These are phyloP conservation scores for Rhynchosporium agropyri DNA, from an alignment of 2,329 filamentous ascomycete species.

Conservation along the genomic window DNA sequence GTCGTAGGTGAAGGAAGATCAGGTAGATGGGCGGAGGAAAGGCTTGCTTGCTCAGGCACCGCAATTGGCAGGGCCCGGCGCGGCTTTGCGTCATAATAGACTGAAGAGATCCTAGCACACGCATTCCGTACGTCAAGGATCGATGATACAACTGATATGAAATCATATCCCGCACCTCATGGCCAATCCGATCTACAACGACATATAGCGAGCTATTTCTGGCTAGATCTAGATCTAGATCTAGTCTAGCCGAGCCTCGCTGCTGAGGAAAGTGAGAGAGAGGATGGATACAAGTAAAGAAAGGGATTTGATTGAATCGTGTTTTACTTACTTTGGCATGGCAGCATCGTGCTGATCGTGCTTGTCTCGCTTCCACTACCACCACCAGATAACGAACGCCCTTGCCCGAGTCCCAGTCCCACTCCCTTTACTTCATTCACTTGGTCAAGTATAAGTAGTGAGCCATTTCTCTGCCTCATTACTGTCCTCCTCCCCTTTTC, in stretches of 20 bases:
- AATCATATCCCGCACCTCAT: background rate
- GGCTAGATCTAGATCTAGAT: background rate
- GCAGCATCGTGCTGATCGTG: background rate
- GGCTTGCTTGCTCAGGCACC: background rate
- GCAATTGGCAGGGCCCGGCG: background rate
- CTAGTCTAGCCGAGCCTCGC: background rate
- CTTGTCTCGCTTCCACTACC: slow-evolving; percentile 1
- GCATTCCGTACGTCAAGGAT: background rate
- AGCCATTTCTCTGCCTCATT: slow-evolving; percentile 12
- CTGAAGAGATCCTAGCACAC: background rate
- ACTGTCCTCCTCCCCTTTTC: background rate
- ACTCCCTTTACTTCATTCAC: slow-evolving; percentile 8
- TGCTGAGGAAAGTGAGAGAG: background rate
- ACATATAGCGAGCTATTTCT: background rate
- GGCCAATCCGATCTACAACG: background rate
- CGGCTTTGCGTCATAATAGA: slow-evolving; percentile 15
- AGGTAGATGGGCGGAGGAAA: background rate
- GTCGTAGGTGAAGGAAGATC: background rate
- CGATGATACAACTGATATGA: no score
- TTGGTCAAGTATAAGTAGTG: slow-evolving; percentile 22
- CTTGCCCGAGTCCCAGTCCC: background rate
- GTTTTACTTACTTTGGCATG: background rate
- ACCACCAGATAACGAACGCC: background rate
- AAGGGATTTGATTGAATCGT: slow-evolving; percentile 5
- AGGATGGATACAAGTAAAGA: no score